Percentiles rank a stretch among this genome's conserved stretches.
phyloP scores from a whole-genome alignment of 1,284 basidiomycete genomes.

The Microbotryum lychnidis-dioicae region DNA sequence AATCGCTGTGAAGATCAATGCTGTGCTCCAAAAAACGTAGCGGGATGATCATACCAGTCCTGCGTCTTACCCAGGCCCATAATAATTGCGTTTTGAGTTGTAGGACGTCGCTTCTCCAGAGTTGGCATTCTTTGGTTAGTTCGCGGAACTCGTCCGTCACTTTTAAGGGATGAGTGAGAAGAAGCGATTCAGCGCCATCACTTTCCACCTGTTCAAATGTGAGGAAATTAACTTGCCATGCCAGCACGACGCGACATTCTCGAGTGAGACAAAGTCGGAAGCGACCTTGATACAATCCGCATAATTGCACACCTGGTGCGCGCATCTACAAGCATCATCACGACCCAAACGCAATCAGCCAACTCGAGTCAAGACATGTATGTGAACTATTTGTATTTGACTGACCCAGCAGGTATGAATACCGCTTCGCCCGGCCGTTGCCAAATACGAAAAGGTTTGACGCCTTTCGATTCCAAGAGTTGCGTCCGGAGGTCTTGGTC shows the following conservation, averaged over 20 bases:
- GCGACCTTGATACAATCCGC: slow-evolving; percentile 92
- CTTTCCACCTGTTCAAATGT: no score
- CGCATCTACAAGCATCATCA: slow-evolving; percentile 14
- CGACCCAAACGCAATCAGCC: background rate
- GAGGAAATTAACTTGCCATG: slow-evolving; percentile 9
- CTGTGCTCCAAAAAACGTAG: no score
- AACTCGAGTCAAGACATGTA: no score
- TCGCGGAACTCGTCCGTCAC: slow-evolving; percentile 80
- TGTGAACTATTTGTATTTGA: slow-evolving; percentile 43
- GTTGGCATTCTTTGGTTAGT: slow-evolving; percentile 65
- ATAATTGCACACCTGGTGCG: slow-evolving; percentile 62
- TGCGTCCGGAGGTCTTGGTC: slow-evolving; percentile 60
- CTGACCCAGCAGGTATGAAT: slow-evolving; percentile 95
- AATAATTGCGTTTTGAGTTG: slow-evolving; percentile 56
- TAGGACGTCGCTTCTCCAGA: slow-evolving; percentile 90
- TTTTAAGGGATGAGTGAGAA: slow-evolving; percentile 33
- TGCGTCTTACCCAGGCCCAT: slow-evolving; percentile 27
- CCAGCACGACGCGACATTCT: slow-evolving; percentile 58
- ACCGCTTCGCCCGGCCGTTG: slow-evolving; percentile 88
- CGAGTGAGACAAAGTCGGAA: slow-evolving; percentile 88
- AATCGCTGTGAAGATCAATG: no score
- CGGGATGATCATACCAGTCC: no score
- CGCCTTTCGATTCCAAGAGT: slow-evolving; percentile 59
- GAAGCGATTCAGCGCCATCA: no score
- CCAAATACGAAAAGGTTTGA: slow-evolving; percentile 73